Percentiles rank a stretch among this genome's conserved stretches.
These are phyloP conservation scores for Annulohypoxylon bovei DNA, from an alignment of 495 filamentous ascomycete species.

Conservation along the genomic window DNA sequence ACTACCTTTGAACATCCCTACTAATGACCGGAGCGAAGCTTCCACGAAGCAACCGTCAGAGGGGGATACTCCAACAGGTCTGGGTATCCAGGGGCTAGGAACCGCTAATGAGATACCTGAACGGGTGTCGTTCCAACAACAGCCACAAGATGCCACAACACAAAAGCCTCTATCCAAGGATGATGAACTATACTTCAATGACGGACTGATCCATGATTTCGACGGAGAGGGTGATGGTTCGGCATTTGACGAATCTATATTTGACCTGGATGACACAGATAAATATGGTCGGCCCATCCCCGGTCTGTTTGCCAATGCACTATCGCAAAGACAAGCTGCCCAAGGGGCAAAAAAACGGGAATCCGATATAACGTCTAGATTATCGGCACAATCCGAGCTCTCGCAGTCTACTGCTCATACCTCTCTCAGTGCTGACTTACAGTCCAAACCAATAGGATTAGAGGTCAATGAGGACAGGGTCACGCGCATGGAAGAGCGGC, in stretches of 20 bases:
- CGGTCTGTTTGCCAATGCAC: conserved; percentile 57
- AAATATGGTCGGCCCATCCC: conserved; percentile 63
- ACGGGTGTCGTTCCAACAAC: conserved; percentile 16
- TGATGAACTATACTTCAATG: conserved; percentile 86
- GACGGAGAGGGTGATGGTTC: conserved; percentile 60
- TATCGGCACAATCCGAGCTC: conserved; percentile 52
- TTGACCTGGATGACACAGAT: conserved; percentile 73
- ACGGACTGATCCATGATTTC: conserved; percentile 70
- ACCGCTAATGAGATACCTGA: conserved; percentile 25
- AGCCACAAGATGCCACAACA: conserved; percentile 20
- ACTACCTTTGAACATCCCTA: conserved; percentile 9
- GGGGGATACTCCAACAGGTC: conserved; percentile 38
- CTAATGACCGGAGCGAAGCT: conserved; percentile 1
- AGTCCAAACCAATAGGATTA: conserved; percentile 15
- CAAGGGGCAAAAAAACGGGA: conserved; percentile 48
- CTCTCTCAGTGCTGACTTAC: conserved; percentile 47
- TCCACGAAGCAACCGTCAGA: conserved; percentile 14
- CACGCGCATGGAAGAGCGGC: conserved; percentile 31
- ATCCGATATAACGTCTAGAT: conserved; percentile 50
- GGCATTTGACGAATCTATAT: conserved; percentile 80
- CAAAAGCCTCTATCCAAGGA: conserved; percentile 53
- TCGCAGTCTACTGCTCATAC: conserved; percentile 53
- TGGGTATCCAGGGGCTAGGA: conserved; percentile 51
- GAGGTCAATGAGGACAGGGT: conserved; percentile 20
- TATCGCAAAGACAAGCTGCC: conserved; percentile 47